These are phyloP conservation scores for Gentiana macrophylla DNA, from an alignment of 257 asterid genomes.

Conservation along the genomic window DNA sequence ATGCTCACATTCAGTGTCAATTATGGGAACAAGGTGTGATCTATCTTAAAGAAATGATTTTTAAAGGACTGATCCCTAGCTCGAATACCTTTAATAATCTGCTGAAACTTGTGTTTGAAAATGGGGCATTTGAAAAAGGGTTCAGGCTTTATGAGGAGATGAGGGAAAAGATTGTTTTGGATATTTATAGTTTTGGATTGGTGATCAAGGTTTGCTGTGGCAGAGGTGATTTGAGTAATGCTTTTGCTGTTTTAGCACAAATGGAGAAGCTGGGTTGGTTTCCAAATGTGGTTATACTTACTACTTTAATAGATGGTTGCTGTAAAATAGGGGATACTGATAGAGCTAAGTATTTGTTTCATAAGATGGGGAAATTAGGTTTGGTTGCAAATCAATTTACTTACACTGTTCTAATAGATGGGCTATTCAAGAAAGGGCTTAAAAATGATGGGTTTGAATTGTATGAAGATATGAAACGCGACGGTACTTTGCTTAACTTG, in stretches of 20 bases:
- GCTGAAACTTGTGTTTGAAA: conserved; percentile 30
- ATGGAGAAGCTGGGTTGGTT: conserved; percentile 33
- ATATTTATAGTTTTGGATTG: conserved; percentile 60
- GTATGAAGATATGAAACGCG: conserved; percentile 47
- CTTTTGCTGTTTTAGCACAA: conserved; percentile 31
- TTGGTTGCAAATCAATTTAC: conserved; percentile 59
- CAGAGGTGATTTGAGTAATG: conserved; percentile 33
- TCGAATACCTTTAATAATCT: conserved; percentile 38
- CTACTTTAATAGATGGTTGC: conserved; percentile 64
- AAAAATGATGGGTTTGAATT: conserved; percentile 52
- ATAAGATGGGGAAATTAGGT: conserved; percentile 36
- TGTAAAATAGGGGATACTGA: conserved; percentile 42
- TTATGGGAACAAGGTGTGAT: conserved; percentile 26
- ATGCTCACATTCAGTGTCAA: conserved; percentile 35
- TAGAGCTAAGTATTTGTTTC: conserved; percentile 42
- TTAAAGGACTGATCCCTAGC: conserved; percentile 31
- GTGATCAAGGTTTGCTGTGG: conserved; percentile 68
- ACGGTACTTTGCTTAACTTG: conserved; percentile 50
- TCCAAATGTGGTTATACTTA: conserved; percentile 59
- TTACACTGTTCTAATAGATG: conserved; percentile 53
- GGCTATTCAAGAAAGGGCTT: conserved; percentile 44
- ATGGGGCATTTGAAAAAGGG: conserved; percentile 22
- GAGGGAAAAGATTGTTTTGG: conserved; percentile 25
- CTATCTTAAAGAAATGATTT: conserved; percentile 40
- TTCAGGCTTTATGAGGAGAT: conserved; percentile 37